Percentiles rank a stretch among this genome's conserved stretches.
Evolutionary conservation across 352 stramenopile genomes (phyloP).

Genomic region (Aphanomyces stellatus): DNA sequence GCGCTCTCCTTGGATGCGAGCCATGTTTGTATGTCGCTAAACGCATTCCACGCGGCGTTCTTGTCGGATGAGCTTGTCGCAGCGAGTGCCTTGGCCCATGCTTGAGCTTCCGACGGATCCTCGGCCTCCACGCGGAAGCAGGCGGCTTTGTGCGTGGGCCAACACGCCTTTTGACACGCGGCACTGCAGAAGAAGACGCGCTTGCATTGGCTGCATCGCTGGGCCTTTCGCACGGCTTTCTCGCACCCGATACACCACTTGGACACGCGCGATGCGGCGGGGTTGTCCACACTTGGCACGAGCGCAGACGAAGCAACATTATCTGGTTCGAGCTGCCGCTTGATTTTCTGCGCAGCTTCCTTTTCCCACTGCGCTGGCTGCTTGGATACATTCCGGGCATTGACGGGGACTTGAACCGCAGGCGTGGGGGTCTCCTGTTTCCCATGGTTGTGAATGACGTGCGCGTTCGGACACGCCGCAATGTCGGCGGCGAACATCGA

Average conservation of each 20-base stretch:
- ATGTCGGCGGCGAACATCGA: constrained; percentile 16
- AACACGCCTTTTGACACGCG: not conserved
- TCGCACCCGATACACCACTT: constrained; percentile 8
- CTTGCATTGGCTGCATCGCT: constrained; percentile 18
- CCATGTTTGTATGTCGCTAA: not conserved
- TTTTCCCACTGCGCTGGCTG: constrained; percentile 7
- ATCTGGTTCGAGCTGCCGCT: not conserved
- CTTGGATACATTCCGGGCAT: not conserved
- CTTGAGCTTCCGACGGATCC: not conserved
- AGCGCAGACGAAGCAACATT: not conserved
- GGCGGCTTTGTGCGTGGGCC: not conserved
- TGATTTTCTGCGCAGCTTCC: constrained; percentile 11
- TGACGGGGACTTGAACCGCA: not conserved
- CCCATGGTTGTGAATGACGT: constrained; percentile 16
- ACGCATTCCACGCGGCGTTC: not conserved
- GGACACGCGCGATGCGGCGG: not conserved
- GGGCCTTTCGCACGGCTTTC: not conserved
- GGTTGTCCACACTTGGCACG: not conserved
- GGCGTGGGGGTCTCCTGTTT: not conserved
- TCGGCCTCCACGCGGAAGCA: not conserved
- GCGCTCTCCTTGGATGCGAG: not conserved
- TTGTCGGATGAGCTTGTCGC: not conserved
- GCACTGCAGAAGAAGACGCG: constrained; percentile 16
- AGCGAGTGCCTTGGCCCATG: not conserved
- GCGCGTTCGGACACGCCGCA: constrained; percentile 15